Evolutionary conservation across 805 yeast genomes (phyloP).

Genomic region (Saturnispora silvae): DNA sequence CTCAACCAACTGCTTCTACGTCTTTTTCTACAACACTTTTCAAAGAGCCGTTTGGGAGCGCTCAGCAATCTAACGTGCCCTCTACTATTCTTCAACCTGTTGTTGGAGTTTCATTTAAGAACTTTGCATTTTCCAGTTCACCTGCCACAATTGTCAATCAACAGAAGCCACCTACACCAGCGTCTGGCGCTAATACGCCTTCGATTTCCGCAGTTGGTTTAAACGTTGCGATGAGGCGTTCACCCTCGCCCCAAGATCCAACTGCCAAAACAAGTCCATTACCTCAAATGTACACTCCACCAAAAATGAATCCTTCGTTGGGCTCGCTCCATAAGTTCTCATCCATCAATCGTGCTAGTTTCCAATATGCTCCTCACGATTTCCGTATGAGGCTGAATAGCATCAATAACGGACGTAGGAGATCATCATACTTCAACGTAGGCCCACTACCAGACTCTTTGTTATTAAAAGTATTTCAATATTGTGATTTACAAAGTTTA

Average conservation of each 20-base stretch:
- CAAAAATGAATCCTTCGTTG: slow-evolving; percentile 19
- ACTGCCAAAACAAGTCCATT: background rate
- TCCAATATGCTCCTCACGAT: slow-evolving; percentile 45
- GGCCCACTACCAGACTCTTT: slow-evolving; percentile 56
- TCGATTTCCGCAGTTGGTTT: too few species aligned
- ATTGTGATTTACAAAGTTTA: slow-evolving; percentile 44
- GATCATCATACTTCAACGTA: slow-evolving; percentile 46
- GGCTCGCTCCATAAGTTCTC: slow-evolving; percentile 22
- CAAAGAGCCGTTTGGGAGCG: too few species aligned
- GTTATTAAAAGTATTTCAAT: slow-evolving; percentile 41
- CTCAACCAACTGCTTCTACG: too few species aligned
- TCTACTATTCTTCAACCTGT: too few species aligned
- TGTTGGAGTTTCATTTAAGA: too few species aligned
- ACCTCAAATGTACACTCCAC: slow-evolving; percentile 11
- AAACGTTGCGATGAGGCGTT: too few species aligned
- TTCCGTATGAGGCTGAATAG: slow-evolving; percentile 41
- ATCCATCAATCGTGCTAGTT: slow-evolving; percentile 19
- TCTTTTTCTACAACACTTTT: too few species aligned
- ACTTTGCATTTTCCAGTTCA: too few species aligned
- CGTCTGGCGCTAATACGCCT: too few species aligned
- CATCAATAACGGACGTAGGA: slow-evolving; percentile 33
- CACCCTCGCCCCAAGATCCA: background rate
- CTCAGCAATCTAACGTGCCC: too few species aligned
- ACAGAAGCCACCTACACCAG: too few species aligned
- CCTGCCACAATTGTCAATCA: too few species aligned